Evolutionary conservation across 805 yeast species (phyloP).

Genomic region (Lachancea mirantina): DNA sequence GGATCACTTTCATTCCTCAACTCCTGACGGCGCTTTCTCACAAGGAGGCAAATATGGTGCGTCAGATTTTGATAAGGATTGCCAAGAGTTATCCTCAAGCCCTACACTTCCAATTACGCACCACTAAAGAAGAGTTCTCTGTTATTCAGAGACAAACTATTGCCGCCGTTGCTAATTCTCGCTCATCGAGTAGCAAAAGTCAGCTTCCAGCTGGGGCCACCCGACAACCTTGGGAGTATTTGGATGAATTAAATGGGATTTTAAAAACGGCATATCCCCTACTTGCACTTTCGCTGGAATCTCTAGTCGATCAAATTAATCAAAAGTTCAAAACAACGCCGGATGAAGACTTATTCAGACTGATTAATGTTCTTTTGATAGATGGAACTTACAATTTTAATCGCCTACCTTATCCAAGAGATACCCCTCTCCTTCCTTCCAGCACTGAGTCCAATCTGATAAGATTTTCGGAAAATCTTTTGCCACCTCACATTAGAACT

Average conservation of each 20-base stretch:
- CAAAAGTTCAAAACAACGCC: constrained; percentile 89
- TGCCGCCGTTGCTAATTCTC: constrained; percentile 37
- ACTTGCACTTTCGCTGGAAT: constrained; percentile 84
- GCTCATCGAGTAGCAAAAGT: constrained; percentile 21
- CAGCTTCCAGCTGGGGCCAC: constrained; percentile 21
- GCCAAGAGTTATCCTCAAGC: constrained; percentile 98
- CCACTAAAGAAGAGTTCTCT: constrained; percentile 90
- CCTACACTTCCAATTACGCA: constrained; percentile 87
- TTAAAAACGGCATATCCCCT: constrained; percentile 95
- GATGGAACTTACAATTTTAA: constrained; percentile 91
- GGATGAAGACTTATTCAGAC: constrained; percentile 92
- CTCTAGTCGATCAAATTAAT: constrained; percentile 89
- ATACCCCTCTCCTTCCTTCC: constrained; percentile 81
- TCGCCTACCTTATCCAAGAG: constrained; percentile 78
- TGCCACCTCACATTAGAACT: constrained; percentile 80
- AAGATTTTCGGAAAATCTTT: constrained; percentile 85
- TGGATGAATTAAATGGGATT: constrained; percentile 87
- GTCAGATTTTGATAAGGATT: constrained; percentile 80
- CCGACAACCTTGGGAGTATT: constrained; percentile 91
- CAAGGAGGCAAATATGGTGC: constrained; percentile 82
- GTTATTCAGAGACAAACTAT: constrained; percentile 73
- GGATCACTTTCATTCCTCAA: constrained; percentile 97
- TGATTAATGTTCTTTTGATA: constrained; percentile 83
- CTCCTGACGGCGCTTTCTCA: constrained; percentile 82
- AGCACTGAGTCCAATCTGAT: constrained; percentile 84